Evolutionary conservation across 208 protist species (phyloP).

Genomic region (Crithidia mellificae): DNA sequence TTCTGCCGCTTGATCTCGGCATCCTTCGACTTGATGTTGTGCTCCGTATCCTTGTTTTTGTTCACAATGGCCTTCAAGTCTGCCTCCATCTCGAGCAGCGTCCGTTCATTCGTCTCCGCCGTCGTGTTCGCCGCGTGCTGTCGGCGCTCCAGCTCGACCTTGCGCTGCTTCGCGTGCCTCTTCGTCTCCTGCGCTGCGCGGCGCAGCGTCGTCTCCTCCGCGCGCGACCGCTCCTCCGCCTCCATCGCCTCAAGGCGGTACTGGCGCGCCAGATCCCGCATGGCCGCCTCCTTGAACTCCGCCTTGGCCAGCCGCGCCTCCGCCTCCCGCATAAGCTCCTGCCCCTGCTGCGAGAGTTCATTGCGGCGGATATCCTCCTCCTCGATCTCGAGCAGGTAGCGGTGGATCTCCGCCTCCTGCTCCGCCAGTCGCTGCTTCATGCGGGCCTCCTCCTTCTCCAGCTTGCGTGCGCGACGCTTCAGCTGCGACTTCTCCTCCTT

Average conservation of each 20-base stretch:
- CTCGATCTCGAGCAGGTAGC: slow-evolving; percentile 61
- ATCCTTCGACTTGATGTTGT: slow-evolving; percentile 45
- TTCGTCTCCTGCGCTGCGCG: slow-evolving; percentile 35
- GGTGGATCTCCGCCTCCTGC: slow-evolving; percentile 59
- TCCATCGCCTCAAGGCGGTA: slow-evolving; percentile 46
- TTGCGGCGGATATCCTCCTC: slow-evolving; percentile 52
- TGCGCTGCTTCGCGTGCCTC: slow-evolving; percentile 41
- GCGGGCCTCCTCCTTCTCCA: slow-evolving; percentile 42
- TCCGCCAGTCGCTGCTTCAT: slow-evolving; percentile 41
- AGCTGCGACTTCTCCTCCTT: slow-evolving; percentile 39
- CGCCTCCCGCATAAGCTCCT: slow-evolving; percentile 44
- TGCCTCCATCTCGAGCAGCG: slow-evolving; percentile 54
- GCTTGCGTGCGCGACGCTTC: slow-evolving; percentile 26
- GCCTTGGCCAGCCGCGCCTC: slow-evolving; percentile 49
- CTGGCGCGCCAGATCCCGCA: slow-evolving; percentile 48
- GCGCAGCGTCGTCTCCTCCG: slow-evolving; percentile 45
- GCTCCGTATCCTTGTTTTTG: slow-evolving; percentile 58
- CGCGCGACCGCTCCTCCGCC: slow-evolving; percentile 43
- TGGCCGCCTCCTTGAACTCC: slow-evolving; percentile 43
- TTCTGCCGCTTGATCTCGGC: slow-evolving; percentile 57
- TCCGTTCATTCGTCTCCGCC: slow-evolving; percentile 49
- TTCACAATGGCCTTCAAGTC: slow-evolving; percentile 47
- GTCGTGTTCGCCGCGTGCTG: slow-evolving; percentile 31
- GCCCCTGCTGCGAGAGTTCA: slow-evolving; percentile 41
- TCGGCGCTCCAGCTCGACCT: slow-evolving; percentile 45